Percentiles rank a stretch among this genome's conserved stretches.
These are phyloP conservation scores for Cutaneotrichosporon mucoides DNA, from an alignment of 1,284 basidiomycete species.

Conservation along the genomic window DNA sequence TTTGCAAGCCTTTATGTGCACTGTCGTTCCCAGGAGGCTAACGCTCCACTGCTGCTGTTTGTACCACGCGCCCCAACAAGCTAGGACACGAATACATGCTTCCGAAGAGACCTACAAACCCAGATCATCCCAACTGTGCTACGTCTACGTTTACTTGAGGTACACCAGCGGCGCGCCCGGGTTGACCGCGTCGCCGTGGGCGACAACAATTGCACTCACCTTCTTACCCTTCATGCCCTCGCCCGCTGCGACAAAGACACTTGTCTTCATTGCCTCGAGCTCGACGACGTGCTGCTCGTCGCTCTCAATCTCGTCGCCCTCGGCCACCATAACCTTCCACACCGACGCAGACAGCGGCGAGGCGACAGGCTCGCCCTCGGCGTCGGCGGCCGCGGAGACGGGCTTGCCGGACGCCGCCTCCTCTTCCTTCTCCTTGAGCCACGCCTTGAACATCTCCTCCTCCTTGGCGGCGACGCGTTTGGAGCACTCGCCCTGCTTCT, in stretches of 20 bases:
- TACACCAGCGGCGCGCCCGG: slow-evolving; percentile 16
- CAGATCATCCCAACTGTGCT: too few relatives aligned
- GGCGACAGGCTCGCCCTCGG: slow-evolving; percentile 25
- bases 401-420: slow-evolving; percentile 12
- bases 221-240: slow-evolving; percentile 30
- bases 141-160: slow-evolving; percentile 8
- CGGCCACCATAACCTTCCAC: slow-evolving; percentile 57
- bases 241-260: slow-evolving; percentile 30
- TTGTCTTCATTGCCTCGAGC: slow-evolving; percentile 68
- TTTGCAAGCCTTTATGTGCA: too few relatives aligned
- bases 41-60: too few relatives aligned
- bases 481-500: slow-evolving; percentile 30
- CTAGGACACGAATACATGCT: too few relatives aligned
- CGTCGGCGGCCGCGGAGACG: background rate
- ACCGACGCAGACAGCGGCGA: slow-evolving; percentile 58
- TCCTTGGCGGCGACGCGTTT: slow-evolving; percentile 25
- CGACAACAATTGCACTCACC: slow-evolving; percentile 27
- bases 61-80: too few relatives aligned
- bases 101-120: too few relatives aligned
- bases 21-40: too few relatives aligned
- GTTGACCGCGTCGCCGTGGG: slow-evolving; percentile 22
- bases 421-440: slow-evolving; percentile 17
- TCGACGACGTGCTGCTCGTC: slow-evolving; percentile 56
- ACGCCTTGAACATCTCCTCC: slow-evolving; percentile 24
- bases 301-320: slow-evolving; percentile 53